phyloP scores from a whole-genome alignment of 495 filamentous ascomycete genomes.

The Echria macrotheca region DNA sequence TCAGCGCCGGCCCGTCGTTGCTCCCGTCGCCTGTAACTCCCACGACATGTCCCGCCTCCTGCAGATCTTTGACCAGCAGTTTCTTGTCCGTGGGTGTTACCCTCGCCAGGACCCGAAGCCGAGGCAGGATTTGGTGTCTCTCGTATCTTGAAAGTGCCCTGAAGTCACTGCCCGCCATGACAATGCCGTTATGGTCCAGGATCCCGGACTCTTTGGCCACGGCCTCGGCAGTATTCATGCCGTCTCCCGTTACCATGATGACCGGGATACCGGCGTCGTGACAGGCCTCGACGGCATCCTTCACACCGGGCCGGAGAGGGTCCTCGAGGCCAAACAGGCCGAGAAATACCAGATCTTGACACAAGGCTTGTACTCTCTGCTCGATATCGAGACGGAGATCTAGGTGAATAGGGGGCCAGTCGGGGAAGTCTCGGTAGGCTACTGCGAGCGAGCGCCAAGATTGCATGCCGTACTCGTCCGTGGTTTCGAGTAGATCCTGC shows the following conservation, averaged over 20 bases:
- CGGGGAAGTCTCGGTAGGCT: constrained; percentile 66
- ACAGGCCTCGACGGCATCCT: constrained; percentile 68
- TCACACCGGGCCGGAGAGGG: constrained; percentile 67
- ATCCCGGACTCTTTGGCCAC: constrained; percentile 84
- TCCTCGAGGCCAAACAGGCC: constrained; percentile 74
- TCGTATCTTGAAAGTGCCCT: constrained; percentile 60
- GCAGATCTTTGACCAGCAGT: constrained; percentile 70
- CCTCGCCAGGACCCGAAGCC: constrained; percentile 76
- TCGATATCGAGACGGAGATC: constrained; percentile 54
- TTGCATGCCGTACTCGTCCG: no score
- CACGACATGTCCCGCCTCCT: constrained; percentile 82
- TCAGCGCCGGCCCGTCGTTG: constrained; percentile 85
- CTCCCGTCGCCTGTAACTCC: constrained; percentile 92
- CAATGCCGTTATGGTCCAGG: constrained; percentile 65
- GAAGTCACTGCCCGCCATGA: constrained; percentile 80
- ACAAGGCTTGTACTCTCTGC: constrained; percentile 62
- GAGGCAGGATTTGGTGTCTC: constrained; percentile 66
- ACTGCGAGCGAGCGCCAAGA: constrained; percentile 74
- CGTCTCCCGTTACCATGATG: constrained; percentile 90
- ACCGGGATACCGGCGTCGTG: constrained; percentile 77
- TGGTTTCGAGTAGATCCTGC: no score
- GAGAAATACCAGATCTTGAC: constrained; percentile 61
- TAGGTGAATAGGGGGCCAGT: constrained; percentile 64
- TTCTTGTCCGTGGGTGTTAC: constrained; percentile 84
- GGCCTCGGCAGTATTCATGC: constrained; percentile 76